Base-by-base conservation (phyloP, 2,329 filamentous ascomycete genomes). In the Knufia fluminis region DNA sequence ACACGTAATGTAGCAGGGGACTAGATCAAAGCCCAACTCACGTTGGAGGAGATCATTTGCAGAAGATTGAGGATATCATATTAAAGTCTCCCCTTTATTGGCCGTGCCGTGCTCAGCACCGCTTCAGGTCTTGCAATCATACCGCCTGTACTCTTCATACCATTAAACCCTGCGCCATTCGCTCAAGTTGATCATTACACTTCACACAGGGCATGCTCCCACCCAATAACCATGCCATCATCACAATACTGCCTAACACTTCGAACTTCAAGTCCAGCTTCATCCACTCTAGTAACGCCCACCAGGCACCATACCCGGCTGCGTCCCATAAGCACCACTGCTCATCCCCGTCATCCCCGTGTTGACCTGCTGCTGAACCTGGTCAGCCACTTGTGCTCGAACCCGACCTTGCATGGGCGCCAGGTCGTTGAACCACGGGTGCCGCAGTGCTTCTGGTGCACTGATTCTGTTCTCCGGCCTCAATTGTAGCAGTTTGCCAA, bases 391-490 rank as follows among this genome's bases (percentile, higher is more conserved):
- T 23, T 49, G 46, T 16, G 36, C 23, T 43, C 38, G 17, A 7
- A 49, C 46, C n/a, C 40, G 14, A 10, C 46, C 46, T 17, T 49
- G 46, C 2, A 43, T 24, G 3, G 46, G 46, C 19, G 53, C 70
- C 62, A 80, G 70, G 57, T 79, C 77, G 59, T 80, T 79, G 71
- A 98, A 98, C 92, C 92, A 98, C 0, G 85, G 86, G 65, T 98
- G 92, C 59, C 84, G 78, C 35, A 97, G 73, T 2, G 92, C 90
- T 55, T 94, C 87, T 46, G 83, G 76, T 1, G 92, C 92, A 59
- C 85, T 90, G 63, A 95, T 86, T 49, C 92, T 81, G 68, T 94
- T 81, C 68, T 98, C 92, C 0, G 92, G 92, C 26, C 90, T 80
- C 48, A 97, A 73, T 66, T 97, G 91, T 24, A 98, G 79, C 87